Percentiles rank a stretch among this genome's conserved stretches.
Conservation (phyloP, 1,284 basidiomycete species). For the Ceratobasidium sp. region DNA sequence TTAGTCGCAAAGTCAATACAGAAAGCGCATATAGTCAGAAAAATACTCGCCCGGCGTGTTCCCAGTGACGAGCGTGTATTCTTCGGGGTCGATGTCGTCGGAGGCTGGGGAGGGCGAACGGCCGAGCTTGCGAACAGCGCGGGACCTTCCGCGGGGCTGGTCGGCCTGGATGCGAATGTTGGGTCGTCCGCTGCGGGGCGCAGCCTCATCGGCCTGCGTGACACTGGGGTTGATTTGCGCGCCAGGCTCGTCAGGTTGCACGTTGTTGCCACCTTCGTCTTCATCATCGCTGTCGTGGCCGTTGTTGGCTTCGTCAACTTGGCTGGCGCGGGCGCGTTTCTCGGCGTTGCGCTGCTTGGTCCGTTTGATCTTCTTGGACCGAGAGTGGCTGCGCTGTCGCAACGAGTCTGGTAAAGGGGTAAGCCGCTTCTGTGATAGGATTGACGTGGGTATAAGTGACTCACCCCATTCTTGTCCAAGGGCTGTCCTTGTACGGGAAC, state of each 20-base stretch:
- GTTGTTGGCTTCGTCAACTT: background rate
- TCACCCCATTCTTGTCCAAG: background rate
- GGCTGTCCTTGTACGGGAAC: background rate
- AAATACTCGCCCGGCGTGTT: background rate
- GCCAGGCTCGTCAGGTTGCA: background rate
- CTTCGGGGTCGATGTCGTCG: constrained; percentile 7
- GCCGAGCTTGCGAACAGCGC: background rate
- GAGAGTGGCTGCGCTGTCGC: background rate
- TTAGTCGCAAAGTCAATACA: background rate
- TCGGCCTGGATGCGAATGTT: background rate
- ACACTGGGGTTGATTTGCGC: background rate
- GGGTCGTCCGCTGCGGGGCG: background rate
- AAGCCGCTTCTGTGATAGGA: background rate
- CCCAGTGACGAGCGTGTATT: background rate
- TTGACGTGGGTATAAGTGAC: background rate
- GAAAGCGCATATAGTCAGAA: background rate
- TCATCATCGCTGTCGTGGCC: background rate
- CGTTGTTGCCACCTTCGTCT: background rate
- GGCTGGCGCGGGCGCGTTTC: background rate
- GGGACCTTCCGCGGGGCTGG: background rate
- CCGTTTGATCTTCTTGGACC: too few species aligned
- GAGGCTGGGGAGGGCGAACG: constrained; percentile 12
- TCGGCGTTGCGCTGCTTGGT: constrained; percentile 1
- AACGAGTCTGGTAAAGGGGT: background rate
- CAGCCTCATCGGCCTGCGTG: background rate